Percentiles rank a stretch among this genome's conserved stretches.
Conservation (phyloP, 495 filamentous ascomycete genomes). For the Bombardia bombarda region DNA sequence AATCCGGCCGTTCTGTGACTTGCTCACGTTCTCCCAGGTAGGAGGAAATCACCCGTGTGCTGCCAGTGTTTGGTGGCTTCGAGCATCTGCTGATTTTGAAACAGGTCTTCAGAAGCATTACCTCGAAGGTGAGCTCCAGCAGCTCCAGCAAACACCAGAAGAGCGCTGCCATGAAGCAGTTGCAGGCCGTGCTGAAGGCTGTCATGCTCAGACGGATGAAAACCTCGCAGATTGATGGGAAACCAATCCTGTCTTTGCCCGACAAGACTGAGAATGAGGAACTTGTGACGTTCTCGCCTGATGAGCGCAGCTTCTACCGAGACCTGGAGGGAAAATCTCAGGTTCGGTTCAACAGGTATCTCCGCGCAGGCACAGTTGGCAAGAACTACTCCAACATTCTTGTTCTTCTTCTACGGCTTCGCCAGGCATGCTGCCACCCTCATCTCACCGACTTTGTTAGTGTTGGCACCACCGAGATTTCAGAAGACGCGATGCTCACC, state of each 20-base stretch:
- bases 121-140: constrained; percentile 20
- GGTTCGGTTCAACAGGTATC: constrained; percentile 68
- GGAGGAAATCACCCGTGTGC: constrained; percentile 12
- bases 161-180: constrained; percentile 54
- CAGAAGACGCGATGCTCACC: constrained; percentile 50
- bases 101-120: constrained; percentile 28
- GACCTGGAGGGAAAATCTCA: constrained; percentile 60
- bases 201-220: constrained; percentile 84
- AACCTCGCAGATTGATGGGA: constrained; percentile 72
- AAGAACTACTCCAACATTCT: constrained; percentile 79
- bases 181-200: constrained; percentile 77
- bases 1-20: constrained; percentile 71
- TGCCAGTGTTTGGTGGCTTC: too few relatives aligned
- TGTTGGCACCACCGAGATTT: constrained; percentile 32
- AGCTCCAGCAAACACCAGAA: constrained; percentile 11
- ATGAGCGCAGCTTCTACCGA: constrained; percentile 65
- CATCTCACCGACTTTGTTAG: constrained; percentile 74
- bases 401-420: constrained; percentile 75
- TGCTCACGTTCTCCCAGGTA: constrained; percentile 50
- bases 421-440: constrained; percentile 91
- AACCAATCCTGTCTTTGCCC: constrained; percentile 72
- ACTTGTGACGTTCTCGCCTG: constrained; percentile 64
- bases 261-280: constrained; percentile 56
- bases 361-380: constrained; percentile 62
- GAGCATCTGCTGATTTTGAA: constrained; percentile 1